Evolutionary conservation across 1,284 basidiomycete genomes (phyloP).

Genomic region (Somion occarium): DNA sequence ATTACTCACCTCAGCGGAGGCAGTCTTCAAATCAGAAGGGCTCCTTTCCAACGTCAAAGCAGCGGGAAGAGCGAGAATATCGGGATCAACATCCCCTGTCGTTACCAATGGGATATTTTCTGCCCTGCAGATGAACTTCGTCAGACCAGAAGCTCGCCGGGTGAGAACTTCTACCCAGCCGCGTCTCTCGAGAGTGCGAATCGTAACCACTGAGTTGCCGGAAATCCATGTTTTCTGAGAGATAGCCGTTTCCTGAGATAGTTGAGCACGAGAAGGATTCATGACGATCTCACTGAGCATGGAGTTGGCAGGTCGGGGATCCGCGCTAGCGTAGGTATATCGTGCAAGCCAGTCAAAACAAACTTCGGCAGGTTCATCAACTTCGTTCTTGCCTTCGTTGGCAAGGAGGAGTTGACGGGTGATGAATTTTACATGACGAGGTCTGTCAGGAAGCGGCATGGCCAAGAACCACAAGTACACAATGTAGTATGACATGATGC

Average conservation of each 20-base stretch:
- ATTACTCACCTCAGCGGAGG: conserved; percentile 8
- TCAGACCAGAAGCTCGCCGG: conserved; percentile 87
- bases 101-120: conserved; percentile 88
- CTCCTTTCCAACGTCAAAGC: conserved; percentile 67
- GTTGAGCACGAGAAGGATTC: conserved; percentile 36
- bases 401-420: conserved; percentile 85
- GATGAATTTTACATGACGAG: conserved; percentile 83
- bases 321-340: conserved; percentile 92
- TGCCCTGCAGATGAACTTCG: conserved; percentile 82
- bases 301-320: conserved; percentile 84
- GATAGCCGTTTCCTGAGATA: conserved; percentile 35
- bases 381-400: conserved; percentile 69
- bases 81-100: conserved; percentile 78
- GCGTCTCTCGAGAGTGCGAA: conserved; percentile 67
- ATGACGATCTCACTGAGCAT: conserved; percentile 73
- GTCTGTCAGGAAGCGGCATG: conserved; percentile 81
- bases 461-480: conserved; percentile 97
- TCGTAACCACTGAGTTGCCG: conserved; percentile 84
- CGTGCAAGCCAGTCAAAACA: conserved; percentile 98
- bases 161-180: conserved; percentile 92
- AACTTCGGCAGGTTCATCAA: conserved; percentile 93
- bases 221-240: conserved; percentile 82
- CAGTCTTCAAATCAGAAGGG: not conserved
- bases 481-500: conserved; percentile 89
- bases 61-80: conserved; percentile 68